Evolutionary conservation across 2,329 filamentous ascomycete species (phyloP).

Genomic region (Scorias spongiosa): DNA sequence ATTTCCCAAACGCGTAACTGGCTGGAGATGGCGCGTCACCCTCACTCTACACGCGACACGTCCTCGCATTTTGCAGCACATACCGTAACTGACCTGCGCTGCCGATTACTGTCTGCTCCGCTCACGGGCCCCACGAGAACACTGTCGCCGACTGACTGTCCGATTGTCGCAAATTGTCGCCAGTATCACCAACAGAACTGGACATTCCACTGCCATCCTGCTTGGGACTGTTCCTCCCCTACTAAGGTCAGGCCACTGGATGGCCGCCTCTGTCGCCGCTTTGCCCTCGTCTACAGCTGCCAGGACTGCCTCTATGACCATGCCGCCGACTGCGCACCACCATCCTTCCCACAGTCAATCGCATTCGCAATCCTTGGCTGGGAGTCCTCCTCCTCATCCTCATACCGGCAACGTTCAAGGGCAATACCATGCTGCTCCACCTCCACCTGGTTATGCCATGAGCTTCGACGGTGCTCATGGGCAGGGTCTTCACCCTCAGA

Average conservation of each 20-base stretch:
- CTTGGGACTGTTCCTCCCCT: no score
- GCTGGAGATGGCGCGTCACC: no score
- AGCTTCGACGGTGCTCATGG: constrained; percentile 12
- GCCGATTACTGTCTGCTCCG: no score
- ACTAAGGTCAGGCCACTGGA: neutral
- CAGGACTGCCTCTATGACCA: neutral
- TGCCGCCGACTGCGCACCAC: neutral
- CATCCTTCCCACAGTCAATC: neutral
- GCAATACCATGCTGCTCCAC: constrained; percentile 4
- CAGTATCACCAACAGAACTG: no score
- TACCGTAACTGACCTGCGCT: no score
- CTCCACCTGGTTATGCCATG: constrained; percentile 14
- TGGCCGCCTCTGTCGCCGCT: neutral
- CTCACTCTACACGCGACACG: no score
- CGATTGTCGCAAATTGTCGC: no score
- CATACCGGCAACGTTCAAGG: constrained; percentile 5
- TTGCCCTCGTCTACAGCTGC: neutral
- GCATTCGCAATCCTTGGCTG: constrained; percentile 9
- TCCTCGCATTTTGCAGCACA: no score
- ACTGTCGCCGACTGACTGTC: no score
- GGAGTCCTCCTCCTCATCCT: constrained; percentile 9
- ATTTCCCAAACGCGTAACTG: no score
- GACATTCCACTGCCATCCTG: no score
- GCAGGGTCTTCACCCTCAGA: constrained; percentile 6
- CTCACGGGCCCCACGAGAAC: no score